Percentiles rank a stretch among this genome's conserved stretches.
Conservation (phyloP, 2,329 filamentous ascomycete species). For the Bipolaris cookei region DNA sequence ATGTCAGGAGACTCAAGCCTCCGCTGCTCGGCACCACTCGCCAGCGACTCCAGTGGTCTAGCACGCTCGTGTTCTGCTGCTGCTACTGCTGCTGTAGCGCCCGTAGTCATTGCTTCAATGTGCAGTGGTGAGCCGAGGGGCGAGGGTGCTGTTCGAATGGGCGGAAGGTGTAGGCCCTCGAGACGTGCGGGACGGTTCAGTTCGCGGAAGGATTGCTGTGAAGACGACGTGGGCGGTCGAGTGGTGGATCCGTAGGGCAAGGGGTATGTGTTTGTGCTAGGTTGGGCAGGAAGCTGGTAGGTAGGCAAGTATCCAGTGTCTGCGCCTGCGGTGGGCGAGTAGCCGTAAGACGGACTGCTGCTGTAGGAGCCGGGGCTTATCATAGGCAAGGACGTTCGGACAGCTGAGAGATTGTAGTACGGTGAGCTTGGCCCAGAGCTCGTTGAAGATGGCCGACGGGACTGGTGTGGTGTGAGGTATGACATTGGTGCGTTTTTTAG, state of each 20-base stretch:
- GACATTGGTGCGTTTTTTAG: conserved; percentile 32
- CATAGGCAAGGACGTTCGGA: conserved; percentile 45
- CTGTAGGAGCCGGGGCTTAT: conserved; percentile 45
- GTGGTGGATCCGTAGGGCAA: conserved; percentile 38
- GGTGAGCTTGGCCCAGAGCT: conserved; percentile 45
- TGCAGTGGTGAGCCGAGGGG: conserved; percentile 42
- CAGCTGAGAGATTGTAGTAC: conserved; percentile 44
- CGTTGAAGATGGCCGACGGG: conserved; percentile 40
- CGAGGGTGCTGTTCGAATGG: conserved; percentile 44
- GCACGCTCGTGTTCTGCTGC: conserved; percentile 30
- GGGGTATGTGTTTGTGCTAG: conserved; percentile 31
- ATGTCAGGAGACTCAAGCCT: conserved; percentile 41
- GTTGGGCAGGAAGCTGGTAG: conserved; percentile 37
- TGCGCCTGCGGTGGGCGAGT: conserved; percentile 43
- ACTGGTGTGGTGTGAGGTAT: conserved; percentile 39
- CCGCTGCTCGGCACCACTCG: conserved; percentile 29
- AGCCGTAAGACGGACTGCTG: conserved; percentile 43
- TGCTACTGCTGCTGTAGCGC: conserved; percentile 18
- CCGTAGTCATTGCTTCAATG: conserved; percentile 31
- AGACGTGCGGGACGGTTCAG: conserved; percentile 32
- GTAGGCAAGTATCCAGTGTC: conserved; percentile 45
- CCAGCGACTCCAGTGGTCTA: conserved; percentile 39
- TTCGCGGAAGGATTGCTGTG: conserved; percentile 40
- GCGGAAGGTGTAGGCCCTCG: conserved; percentile 46
- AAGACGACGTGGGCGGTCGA: conserved; percentile 35